Evolutionary conservation across 23 red algal genomes (phyloP).

Genomic region (Gracilaria gracilis): DNA sequence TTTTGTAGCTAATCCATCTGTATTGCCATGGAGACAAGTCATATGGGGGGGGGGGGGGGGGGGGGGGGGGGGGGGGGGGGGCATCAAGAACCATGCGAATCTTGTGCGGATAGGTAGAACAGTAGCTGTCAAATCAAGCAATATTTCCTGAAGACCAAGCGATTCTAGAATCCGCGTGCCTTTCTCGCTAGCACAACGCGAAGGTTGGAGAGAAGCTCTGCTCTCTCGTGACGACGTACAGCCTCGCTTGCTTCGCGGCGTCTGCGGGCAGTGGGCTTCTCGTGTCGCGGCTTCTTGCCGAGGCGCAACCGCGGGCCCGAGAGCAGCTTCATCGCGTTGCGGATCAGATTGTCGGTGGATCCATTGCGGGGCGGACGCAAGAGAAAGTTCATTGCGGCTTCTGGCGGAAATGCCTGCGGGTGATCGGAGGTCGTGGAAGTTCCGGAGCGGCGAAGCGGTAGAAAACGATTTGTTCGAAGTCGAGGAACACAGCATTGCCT

Average conservation of each 20-base stretch:
- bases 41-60: too few species aligned
- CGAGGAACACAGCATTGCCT: too few species aligned
- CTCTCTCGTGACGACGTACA: constrained; percentile 22
- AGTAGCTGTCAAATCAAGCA: too few species aligned
- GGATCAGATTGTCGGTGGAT: not conserved
- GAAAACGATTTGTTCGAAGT: too few species aligned
- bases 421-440: not conserved
- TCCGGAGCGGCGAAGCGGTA: too few species aligned
- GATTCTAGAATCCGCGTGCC: constrained; percentile 32
- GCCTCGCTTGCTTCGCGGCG: constrained; percentile 25
- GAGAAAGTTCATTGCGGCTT: constrained; percentile 15
- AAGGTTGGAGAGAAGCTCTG: constrained; percentile 43
- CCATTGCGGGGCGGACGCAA: not conserved
- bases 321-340: constrained; percentile 13
- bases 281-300: constrained; percentile 39
- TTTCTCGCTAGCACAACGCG: constrained; percentile 42
- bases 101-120: too few species aligned
- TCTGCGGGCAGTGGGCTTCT: constrained; percentile 42
- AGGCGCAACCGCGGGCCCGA: not conserved
- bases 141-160: too few species aligned
- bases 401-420: not conserved
- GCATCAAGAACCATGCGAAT: too few species aligned
- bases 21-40: too few species aligned
- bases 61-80: too few species aligned
- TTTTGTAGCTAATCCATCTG: too few species aligned